Evolutionary conservation across 768 basidiomycete species (phyloP).

Genomic region (Mycena belliarum): DNA sequence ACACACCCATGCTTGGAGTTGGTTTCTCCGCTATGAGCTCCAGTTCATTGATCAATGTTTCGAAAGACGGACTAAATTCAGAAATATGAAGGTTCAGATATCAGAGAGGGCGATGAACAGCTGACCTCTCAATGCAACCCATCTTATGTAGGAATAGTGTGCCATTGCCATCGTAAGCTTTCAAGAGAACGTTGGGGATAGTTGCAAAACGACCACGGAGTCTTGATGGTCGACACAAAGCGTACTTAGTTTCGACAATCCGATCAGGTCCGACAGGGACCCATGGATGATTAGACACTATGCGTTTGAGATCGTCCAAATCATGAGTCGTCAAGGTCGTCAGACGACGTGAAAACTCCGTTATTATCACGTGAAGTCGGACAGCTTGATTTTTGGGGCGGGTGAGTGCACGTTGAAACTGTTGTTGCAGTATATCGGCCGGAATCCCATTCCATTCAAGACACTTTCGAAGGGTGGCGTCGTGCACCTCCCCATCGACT

Average conservation of each 20-base stretch:
- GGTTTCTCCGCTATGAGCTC: background rate
- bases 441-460: conserved; percentile 16
- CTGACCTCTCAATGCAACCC: conserved; percentile 16
- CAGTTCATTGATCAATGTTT: conserved; percentile 13
- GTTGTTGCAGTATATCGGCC: conserved; percentile 1
- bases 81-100: background rate
- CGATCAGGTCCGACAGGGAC: conserved; percentile 2
- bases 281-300: conserved; percentile 7
- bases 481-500: background rate
- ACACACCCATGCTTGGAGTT: background rate
- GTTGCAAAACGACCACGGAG: conserved; percentile 12
- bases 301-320: conserved; percentile 1
- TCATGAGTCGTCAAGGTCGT: background rate
- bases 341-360: conserved; percentile 5
- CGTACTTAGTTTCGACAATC: conserved; percentile 4
- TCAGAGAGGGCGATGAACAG: background rate
- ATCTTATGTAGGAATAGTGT: conserved; percentile 6
- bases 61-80: conserved; percentile 5
- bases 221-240: conserved; percentile 4
- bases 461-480: conserved; percentile 1
- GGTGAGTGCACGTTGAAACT: conserved; percentile 4
- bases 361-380: conserved; percentile 11
- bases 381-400: background rate
- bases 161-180: background rate
- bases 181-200: background rate